Percentiles rank a stretch among this genome's conserved stretches.
phyloP scores from a whole-genome alignment of 192 early-diverging fungal species.

The Phlyctochytrium planicorne region DNA sequence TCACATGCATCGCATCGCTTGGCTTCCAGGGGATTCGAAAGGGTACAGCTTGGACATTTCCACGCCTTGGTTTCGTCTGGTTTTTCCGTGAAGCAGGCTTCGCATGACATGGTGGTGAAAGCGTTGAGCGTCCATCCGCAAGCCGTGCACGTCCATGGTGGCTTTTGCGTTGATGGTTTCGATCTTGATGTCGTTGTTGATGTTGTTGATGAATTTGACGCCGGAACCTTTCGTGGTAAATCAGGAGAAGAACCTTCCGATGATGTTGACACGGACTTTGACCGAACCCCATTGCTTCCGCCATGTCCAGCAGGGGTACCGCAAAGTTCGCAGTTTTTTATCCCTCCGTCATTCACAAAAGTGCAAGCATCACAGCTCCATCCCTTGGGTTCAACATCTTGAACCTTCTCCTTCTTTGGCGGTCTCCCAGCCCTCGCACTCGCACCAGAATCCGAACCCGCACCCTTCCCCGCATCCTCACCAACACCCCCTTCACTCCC shows the following conservation, averaged over 20 bases:
- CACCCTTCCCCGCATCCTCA: too few relatives aligned
- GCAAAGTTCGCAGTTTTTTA: too few relatives aligned
- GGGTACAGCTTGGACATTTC: background rate
- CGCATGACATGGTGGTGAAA: background rate
- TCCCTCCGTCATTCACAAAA: too few relatives aligned
- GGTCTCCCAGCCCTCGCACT: too few relatives aligned
- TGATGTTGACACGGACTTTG: background rate
- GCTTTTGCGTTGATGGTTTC: slow-evolving; percentile 6
- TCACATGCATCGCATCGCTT: background rate
- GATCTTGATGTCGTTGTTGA: slow-evolving; percentile 13
- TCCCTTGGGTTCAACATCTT: too few relatives aligned
- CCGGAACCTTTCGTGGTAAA: background rate
- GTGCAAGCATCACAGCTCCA: too few relatives aligned
- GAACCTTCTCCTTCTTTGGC: too few relatives aligned
- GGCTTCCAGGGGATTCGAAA: background rate
- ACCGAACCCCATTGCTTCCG: background rate
- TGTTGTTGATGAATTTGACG: slow-evolving; percentile 8
- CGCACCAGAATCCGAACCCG: too few relatives aligned
- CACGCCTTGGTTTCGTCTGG: background rate
- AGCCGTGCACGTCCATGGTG: slow-evolving; percentile 1
- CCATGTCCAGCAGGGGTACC: background rate
- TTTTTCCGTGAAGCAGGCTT: slow-evolving; percentile 9
- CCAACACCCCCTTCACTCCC: too few relatives aligned
- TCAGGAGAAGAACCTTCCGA: background rate
- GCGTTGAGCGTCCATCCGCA: slow-evolving; percentile 7